phyloP scores from a whole-genome alignment of 2,329 filamentous ascomycete genomes.

The Pseudogymnoascus verrucosus region DNA sequence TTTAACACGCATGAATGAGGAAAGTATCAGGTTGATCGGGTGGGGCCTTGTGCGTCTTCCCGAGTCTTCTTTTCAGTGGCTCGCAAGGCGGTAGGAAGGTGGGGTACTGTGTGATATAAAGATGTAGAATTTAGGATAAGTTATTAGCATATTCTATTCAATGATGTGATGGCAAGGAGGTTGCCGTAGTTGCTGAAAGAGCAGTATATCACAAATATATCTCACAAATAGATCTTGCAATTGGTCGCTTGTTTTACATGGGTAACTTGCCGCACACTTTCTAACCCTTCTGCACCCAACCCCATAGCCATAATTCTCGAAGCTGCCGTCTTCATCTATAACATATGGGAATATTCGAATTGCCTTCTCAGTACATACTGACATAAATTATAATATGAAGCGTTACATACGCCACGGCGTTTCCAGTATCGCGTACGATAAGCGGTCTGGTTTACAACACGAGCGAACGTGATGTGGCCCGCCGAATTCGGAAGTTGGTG shows the following conservation, averaged over 20 bases:
- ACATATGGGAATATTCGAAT: not conserved
- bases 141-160: not conserved
- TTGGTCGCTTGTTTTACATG: too few species aligned
- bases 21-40: not conserved
- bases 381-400: too few species aligned
- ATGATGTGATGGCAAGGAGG: not conserved
- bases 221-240: too few species aligned
- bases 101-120: not conserved
- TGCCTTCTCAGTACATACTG: too few species aligned
- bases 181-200: not conserved
- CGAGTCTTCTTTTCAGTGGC: not conserved
- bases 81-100: not conserved
- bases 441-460: too few species aligned
- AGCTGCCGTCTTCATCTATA: not conserved
- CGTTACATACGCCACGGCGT: too few species aligned
- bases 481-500: not conserved
- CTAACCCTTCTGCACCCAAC: not conserved
- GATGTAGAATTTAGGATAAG: not conserved
- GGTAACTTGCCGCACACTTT: not conserved
- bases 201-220: not conserved
- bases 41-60: not conserved
- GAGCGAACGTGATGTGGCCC: too few species aligned
- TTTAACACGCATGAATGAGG: not conserved
- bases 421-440: too few species aligned
- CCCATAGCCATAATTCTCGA: not conserved